Conservation (phyloP, 2,329 filamentous ascomycete genomes). For the Pseudogymnoascus sp. region DNA sequence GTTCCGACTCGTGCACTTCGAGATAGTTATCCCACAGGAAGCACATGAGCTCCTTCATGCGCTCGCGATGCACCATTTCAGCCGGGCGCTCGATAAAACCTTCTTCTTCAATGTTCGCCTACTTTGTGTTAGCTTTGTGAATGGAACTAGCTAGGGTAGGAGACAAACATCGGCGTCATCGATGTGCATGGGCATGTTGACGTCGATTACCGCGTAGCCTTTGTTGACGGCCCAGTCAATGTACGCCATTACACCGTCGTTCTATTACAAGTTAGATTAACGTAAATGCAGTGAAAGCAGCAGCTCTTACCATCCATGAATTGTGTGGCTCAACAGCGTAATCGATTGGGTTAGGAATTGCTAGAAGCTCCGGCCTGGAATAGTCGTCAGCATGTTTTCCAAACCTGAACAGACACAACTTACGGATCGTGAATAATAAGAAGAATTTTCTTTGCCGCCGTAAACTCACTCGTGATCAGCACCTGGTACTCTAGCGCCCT, state of each 20-base stretch:
- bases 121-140: neutral
- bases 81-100: constrained; percentile 27
- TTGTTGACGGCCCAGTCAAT: constrained; percentile 74
- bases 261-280: constrained; percentile 39
- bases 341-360: constrained; percentile 57
- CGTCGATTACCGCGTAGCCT: constrained; percentile 77
- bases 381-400: constrained; percentile 16
- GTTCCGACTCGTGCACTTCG: constrained; percentile 61
- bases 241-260: constrained; percentile 72
- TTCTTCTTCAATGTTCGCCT: constrained; percentile 1
- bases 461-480: constrained; percentile 66
- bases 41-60: constrained; percentile 57
- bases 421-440: constrained; percentile 88
- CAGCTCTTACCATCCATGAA: constrained; percentile 66
- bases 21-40: constrained; percentile 98
- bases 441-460: constrained; percentile 58
- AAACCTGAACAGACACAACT: constrained; percentile 30
- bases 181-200: constrained; percentile 78
- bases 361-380: constrained; percentile 59
- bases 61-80: constrained; percentile 9
- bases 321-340: constrained; percentile 75
- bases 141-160: neutral
- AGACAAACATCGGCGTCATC: constrained; percentile 51
- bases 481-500: constrained; percentile 82
- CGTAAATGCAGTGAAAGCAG: constrained; percentile 5